Conservation (phyloP, 768 basidiomycete genomes). For the Mycena sanguinolenta region DNA sequence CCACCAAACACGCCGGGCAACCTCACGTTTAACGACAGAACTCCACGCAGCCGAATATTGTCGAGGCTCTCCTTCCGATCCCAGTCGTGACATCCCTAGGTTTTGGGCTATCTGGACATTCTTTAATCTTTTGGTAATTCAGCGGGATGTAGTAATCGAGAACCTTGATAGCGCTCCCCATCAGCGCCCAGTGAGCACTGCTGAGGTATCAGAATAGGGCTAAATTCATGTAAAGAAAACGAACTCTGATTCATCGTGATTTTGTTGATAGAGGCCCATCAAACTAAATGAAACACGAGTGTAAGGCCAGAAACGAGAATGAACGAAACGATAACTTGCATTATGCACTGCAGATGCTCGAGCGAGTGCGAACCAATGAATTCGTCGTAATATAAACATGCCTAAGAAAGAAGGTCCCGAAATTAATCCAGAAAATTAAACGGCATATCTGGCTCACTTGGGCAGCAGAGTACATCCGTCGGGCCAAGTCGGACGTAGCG, state of each 20-base stretch:
- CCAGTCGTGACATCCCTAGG: constrained; percentile 44
- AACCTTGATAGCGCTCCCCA: constrained; percentile 46
- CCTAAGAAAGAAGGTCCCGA: constrained; percentile 9
- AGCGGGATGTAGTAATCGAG: background rate
- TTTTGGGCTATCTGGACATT: constrained; percentile 43
- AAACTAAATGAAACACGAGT: constrained; percentile 31
- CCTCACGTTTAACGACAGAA: constrained; percentile 43
- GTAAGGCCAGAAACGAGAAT: background rate
- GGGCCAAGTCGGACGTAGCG: constrained; percentile 35
- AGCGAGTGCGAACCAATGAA: constrained; percentile 42
- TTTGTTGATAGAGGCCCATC: constrained; percentile 47
- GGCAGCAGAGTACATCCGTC: constrained; percentile 42
- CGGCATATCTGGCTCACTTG: constrained; percentile 34
- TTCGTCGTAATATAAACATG: constrained; percentile 43
- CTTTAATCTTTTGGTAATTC: background rate
- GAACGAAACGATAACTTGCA: constrained; percentile 31
- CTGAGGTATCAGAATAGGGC: background rate
- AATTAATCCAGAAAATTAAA: background rate
- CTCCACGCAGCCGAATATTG: constrained; percentile 41
- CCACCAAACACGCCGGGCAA: constrained; percentile 45
- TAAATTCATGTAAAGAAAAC: constrained; percentile 3
- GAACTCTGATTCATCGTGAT: constrained; percentile 45
- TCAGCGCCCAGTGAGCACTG: constrained; percentile 44
- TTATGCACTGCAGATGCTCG: constrained; percentile 43
- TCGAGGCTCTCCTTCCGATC: constrained; percentile 40